Percentiles rank a stretch among this genome's conserved stretches.
Evolutionary conservation across 345 rosid species (phyloP).

Genomic region (Sapria himalayana): DNA sequence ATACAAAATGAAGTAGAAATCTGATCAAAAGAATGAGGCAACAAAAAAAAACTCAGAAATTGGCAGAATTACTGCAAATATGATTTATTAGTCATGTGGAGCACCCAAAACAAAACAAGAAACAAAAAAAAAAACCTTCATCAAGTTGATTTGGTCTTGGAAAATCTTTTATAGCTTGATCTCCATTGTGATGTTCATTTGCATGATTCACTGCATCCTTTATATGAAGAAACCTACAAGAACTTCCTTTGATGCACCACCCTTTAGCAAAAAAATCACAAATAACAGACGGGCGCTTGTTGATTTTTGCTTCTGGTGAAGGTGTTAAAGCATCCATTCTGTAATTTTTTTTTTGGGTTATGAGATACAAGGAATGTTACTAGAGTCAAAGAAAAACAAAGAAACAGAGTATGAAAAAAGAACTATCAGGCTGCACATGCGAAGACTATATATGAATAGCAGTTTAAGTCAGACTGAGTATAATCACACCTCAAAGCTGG

Average conservation of each 20-base stretch:
- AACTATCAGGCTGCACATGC: constrained; percentile 7
- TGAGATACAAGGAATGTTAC: constrained; percentile 7
- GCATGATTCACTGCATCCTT: constrained; percentile 14
- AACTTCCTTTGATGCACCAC: constrained; percentile 61
- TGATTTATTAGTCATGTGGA: no score
- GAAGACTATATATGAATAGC: no score
- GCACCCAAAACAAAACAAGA: no score
- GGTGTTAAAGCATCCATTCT: constrained; percentile 28
- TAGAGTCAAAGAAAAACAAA: constrained; percentile 9
- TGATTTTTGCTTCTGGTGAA: constrained; percentile 15
- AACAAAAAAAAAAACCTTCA: constrained; percentile 30
- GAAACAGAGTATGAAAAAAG: constrained; percentile 5
- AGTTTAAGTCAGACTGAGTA: no score
- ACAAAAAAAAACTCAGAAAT: no score
- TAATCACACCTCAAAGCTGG: constrained; percentile 30
- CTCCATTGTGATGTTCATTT: constrained; percentile 13
- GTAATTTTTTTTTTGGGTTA: no score
- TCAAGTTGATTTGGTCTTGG: constrained; percentile 11
- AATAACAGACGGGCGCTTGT: constrained; percentile 26
- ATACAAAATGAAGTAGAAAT: constrained; percentile 14
- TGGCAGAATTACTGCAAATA: no score
- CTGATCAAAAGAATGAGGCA: constrained; percentile 11
- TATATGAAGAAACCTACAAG: constrained; percentile 61
- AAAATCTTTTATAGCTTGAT: constrained; percentile 15
- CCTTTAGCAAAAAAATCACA: constrained; percentile 67